Percentiles rank a stretch among this genome's conserved stretches.
Evolutionary conservation across 306 rosid species (phyloP).

Genomic region (Vicia villosa): DNA sequence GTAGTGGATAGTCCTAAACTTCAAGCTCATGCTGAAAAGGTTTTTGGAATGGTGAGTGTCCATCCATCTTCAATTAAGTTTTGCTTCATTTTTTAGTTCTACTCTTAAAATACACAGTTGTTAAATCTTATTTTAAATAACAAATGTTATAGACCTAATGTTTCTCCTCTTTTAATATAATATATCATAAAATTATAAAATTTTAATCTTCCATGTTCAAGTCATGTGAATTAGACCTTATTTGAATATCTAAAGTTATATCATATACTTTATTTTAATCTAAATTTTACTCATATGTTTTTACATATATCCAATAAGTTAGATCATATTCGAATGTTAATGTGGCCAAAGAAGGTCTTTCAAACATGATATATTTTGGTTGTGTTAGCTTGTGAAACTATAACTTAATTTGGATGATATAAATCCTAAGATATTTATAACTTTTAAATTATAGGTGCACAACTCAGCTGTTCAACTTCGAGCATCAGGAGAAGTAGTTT

Average conservation of each 20-base stretch:
- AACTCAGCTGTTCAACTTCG: slow-evolving; percentile 30
- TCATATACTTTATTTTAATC: too few species aligned
- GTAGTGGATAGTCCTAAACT: slow-evolving; percentile 30
- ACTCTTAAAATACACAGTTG: neutral
- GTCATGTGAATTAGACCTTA: too few species aligned
- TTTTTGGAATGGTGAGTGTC: slow-evolving; percentile 34
- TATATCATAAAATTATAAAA: too few species aligned
- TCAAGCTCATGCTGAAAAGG: slow-evolving; percentile 29
- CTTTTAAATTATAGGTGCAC: neutral
- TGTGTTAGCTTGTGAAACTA: neutral
- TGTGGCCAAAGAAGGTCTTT: neutral
- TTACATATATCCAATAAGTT: too few species aligned
- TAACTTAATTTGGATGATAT: neutral
- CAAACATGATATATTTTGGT: neutral
- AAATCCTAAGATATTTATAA: neutral
- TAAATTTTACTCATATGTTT: too few species aligned
- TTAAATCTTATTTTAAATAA: neutral
- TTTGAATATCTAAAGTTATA: neutral
- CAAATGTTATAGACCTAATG: too few species aligned
- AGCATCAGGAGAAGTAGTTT: slow-evolving; percentile 9
- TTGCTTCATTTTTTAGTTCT: neutral
- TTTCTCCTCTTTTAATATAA: neutral
- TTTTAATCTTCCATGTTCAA: neutral
- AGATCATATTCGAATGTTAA: neutral
- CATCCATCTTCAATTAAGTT: neutral